Evolutionary conservation across 129 eudicot genomes (phyloP), one percentile per base, ranked within the genome.

Genomic region (Flaveria ramosissima): DNA sequence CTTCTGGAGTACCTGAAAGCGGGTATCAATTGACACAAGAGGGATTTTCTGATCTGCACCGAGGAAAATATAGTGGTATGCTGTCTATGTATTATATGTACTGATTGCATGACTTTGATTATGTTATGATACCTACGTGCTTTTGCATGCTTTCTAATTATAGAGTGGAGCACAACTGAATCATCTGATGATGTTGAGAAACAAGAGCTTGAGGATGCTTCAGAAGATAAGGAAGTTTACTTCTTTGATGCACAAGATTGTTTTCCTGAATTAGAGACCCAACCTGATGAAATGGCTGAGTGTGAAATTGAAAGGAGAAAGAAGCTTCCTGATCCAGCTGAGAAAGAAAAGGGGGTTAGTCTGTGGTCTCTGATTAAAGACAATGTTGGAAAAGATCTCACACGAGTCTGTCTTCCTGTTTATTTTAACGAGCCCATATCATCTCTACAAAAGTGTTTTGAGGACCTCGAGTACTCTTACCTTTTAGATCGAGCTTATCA

Each of bases 301-400:
- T 75, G 73, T 62, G 77, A 81, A 56, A 73, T 85, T 45, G 86
- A 74, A 71, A 85, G 98, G 77, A 77, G 98, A 66, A 90, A 73
- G 78, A 90, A 88, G 85, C 89, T 93, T 75, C 97, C 98, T 0
- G 96, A 90, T 76, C 97, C 97, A 21, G 82, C 85, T 69, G 98
- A 93, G 78, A 86, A 88, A 83, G 98, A 93, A 81, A 90, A 90
- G 73, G 89, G 89, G 30, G 92, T 90, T 26, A 93, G 93, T 82
- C 86, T 93, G 2, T 93, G 98, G 98, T 88, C 98, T 78, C 76
- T 93, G 86, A 92, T 92, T 71, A 93, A 93, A 74, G 98, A 88
- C 78, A 90, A 88, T 67, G 89, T 90, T 0, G 98, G 98, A 30
- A 93, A 93, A 57, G 98, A 93, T 78, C 87, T 93, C 36, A 88